Percentiles rank a stretch among this genome's conserved stretches.
These are phyloP conservation scores for Aureobasidium vineae DNA, from an alignment of 2,329 filamentous ascomycete genomes.

Conservation along the genomic window DNA sequence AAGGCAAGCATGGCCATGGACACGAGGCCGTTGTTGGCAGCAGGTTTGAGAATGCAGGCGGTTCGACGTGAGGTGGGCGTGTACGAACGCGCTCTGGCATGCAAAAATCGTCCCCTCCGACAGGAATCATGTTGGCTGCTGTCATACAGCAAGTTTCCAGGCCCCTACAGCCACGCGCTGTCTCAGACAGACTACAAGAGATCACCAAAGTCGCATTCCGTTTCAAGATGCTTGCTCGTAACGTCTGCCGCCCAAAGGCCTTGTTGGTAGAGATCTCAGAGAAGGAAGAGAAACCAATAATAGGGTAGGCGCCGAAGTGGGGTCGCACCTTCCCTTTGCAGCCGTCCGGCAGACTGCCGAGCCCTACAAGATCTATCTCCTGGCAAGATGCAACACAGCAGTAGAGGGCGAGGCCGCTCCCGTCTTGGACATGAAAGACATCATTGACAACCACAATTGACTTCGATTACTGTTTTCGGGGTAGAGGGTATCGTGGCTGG, in stretches of 20 bases:
- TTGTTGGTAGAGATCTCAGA: conserved; percentile 7
- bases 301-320: conserved; percentile 12
- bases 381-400: not conserved
- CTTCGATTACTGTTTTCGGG: conserved; percentile 21
- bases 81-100: conserved; percentile 24
- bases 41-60: conserved; percentile 24
- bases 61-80: conserved; percentile 21
- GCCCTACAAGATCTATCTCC: conserved; percentile 11
- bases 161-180: conserved; percentile 24
- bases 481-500: conserved; percentile 17
- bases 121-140: not conserved
- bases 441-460: conserved; percentile 10
- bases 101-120: not conserved
- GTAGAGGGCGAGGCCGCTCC: conserved; percentile 20
- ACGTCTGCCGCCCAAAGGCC: conserved; percentile 22
- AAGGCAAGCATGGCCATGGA: conserved; percentile 20
- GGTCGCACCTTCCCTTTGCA: conserved; percentile 8
- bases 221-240: conserved; percentile 25
- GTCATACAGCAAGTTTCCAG: conserved; percentile 20
- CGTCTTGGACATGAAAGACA: conserved; percentile 17
- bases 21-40: conserved; percentile 25
- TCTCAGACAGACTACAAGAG: conserved; percentile 24
- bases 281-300: conserved; percentile 14
- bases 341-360: conserved; percentile 24
- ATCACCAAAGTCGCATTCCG: conserved; percentile 7